Evolutionary conservation across 192 early-diverging fungal species (phyloP).

Genomic region (Coemansia sp.): DNA sequence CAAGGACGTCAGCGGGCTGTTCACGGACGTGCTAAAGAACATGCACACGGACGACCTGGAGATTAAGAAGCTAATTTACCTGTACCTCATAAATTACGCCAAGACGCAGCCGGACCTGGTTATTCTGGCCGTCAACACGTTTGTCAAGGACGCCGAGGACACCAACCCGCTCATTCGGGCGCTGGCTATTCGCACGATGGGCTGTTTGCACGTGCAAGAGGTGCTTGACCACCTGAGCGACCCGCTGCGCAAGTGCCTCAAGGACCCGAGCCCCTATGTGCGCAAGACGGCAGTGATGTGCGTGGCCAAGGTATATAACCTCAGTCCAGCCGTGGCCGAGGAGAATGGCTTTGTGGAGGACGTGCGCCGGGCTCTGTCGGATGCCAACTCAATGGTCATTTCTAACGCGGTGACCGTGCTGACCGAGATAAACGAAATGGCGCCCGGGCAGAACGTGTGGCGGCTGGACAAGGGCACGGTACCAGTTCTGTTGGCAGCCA

Average conservation of each 20-base stretch:
- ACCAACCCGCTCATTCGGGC: conserved; percentile 94
- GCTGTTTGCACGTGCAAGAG: conserved; percentile 93
- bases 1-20: conserved; percentile 95
- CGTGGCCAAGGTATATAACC: conserved; percentile 95
- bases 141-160: conserved; percentile 98
- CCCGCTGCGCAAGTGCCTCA: conserved; percentile 87
- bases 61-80: conserved; percentile 96
- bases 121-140: conserved; percentile 95
- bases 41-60: conserved; percentile 99
- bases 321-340: conserved; percentile 81
- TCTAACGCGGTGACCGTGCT: conserved; percentile 95
- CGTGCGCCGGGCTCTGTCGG: conserved; percentile 89
- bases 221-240: conserved; percentile 94
- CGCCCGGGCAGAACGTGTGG: conserved; percentile 73
- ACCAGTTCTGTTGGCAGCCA: conserved; percentile 84
- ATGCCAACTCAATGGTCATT: conserved; percentile 96
- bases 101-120: conserved; percentile 96
- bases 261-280: conserved; percentile 96
- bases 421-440: conserved; percentile 85
- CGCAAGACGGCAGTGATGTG: conserved; percentile 96
- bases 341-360: conserved; percentile 92
- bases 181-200: conserved; percentile 98
- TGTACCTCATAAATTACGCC: conserved; percentile 99
- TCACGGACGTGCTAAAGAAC: conserved; percentile 97
- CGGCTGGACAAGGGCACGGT: conserved; percentile 70